phyloP scores from a whole-genome alignment of 345 rosid genomes.

The Arabis hirsuta region DNA sequence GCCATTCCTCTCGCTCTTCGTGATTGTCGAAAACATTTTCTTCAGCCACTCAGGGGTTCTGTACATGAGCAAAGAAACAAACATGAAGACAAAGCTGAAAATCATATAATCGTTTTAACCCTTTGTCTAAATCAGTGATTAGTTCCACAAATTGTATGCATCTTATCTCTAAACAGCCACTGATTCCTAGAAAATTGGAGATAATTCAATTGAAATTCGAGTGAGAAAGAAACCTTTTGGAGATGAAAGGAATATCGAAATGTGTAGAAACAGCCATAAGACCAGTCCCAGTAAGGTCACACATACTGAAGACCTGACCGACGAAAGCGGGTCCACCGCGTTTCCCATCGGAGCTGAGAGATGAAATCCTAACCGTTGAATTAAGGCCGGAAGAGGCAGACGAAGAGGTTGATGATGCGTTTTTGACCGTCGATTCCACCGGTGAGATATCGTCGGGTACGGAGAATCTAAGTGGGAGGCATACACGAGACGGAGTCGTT shows the following conservation, averaged over 20 bases:
- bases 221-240: conserved; percentile 59
- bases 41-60: conserved; percentile 96
- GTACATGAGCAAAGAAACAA: conserved; percentile 32
- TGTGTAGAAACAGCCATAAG: conserved; percentile 96
- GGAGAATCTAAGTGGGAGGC: conserved; percentile 56
- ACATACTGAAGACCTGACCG: conserved; percentile 97
- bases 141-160: too few relatives aligned
- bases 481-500: conserved; percentile 52
- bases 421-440: conserved; percentile 54
- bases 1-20: conserved; percentile 84
- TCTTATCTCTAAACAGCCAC: too few relatives aligned
- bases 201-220: background rate
- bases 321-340: conserved; percentile 93
- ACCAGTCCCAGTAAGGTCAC: conserved; percentile 96
- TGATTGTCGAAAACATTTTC: conserved; percentile 75
- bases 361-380: conserved; percentile 76
- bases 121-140: too few relatives aligned
- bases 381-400: conserved; percentile 61
- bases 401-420: conserved; percentile 50
- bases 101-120: background rate
- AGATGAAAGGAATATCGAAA: conserved; percentile 85
- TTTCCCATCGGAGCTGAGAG: conserved; percentile 66
- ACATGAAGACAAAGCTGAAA: conserved; percentile 1
- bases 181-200: background rate
- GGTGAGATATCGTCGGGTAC: conserved; percentile 54